Base-by-base conservation (phyloP, 371 early-diverging fungal species). In the Blakeslea trispora region DNA sequence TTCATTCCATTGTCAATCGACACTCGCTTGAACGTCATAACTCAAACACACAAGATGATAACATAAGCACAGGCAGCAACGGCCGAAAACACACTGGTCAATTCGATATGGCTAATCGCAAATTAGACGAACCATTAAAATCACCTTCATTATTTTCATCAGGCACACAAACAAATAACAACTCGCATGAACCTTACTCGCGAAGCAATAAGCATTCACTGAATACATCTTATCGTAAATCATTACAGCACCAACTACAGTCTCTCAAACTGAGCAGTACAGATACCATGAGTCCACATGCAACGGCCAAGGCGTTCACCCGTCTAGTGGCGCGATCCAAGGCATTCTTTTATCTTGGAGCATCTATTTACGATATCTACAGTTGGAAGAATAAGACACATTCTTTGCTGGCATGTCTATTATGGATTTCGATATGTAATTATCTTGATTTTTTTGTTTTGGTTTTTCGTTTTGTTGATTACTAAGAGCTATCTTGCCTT, bases 291-390 rank as follows among this genome's bases (percentile, higher is more conserved):
- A 68, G 56, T 51, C 76, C 76, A 6, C 71, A 72, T n/a, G 64
- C 71, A 9, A 72, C 72, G 0, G 73, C 76, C 19, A 72, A 72
- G 46, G 62, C 67, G 19, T 76, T 76, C 39, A 64, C 76, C 2
- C 61, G 76, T 24, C 34, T 76, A 13, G 76, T 76, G 3, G 70
- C 76, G 13, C 63, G 76, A 13, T 76, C 75, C 24, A 64, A 55
- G 21, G 69, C 64, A 1, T 64, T 71, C 41, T 74, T 69, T 53
- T 64, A 61, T 44, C 5, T 66, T 9, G 66, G 42, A 14, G 45
- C 56, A 11, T 50, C 32, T 15, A 34, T 59, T 19, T 56, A 71
- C 51, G 67, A 71, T 45, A 63, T 74, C 19, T 74, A 74, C 41
- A 52, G 43, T 19, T 72, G 76, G 76, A 59, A 67, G 44, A 58